Percentiles rank a stretch among this genome's conserved stretches.
Conservation (phyloP, 2,329 filamentous ascomycete genomes). For the Ascochyta clinopodiicola region DNA sequence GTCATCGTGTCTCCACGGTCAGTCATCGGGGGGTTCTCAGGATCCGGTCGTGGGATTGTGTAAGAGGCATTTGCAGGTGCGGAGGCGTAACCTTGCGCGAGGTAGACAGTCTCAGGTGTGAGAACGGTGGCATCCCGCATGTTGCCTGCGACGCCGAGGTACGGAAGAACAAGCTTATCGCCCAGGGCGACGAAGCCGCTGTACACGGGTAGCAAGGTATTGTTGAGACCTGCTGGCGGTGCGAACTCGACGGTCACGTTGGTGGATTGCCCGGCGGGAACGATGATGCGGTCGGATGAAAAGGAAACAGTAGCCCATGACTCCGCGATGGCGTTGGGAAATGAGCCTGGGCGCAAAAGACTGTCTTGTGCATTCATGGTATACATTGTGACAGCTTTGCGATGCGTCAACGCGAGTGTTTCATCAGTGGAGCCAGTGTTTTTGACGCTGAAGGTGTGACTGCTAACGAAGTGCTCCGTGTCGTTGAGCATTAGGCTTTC, state of each 20-base stretch:
- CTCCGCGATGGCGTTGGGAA: conserved; percentile 17
- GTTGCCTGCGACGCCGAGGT: conserved; percentile 29
- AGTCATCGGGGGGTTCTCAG: too few species aligned
- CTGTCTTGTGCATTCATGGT: conserved; percentile 6
- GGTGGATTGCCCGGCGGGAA: conserved; percentile 25
- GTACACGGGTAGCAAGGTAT: conserved; percentile 29
- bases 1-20: too few species aligned
- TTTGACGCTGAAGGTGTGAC: conserved; percentile 28
- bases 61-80: too few species aligned
- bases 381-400: too few species aligned
- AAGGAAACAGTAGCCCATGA: conserved; percentile 21
- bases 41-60: too few species aligned
- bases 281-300: conserved; percentile 16
- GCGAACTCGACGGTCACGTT: conserved; percentile 24
- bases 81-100: conserved; percentile 15
- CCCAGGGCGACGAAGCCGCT: conserved; percentile 27
- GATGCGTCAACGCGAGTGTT: not conserved
- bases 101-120: conserved; percentile 10
- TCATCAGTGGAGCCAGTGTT: conserved; percentile 21
- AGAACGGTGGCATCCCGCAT: conserved; percentile 20
- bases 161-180: conserved; percentile 24
- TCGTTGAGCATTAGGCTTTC: conserved; percentile 29
- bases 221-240: conserved; percentile 29
- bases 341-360: conserved; percentile 1
- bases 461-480: conserved; percentile 32